Percentiles rank a stretch among this genome's conserved stretches.
These are phyloP conservation scores for Austroboletus novae-zelandiae DNA, from an alignment of 1,284 basidiomycete species.

Conservation along the genomic window DNA sequence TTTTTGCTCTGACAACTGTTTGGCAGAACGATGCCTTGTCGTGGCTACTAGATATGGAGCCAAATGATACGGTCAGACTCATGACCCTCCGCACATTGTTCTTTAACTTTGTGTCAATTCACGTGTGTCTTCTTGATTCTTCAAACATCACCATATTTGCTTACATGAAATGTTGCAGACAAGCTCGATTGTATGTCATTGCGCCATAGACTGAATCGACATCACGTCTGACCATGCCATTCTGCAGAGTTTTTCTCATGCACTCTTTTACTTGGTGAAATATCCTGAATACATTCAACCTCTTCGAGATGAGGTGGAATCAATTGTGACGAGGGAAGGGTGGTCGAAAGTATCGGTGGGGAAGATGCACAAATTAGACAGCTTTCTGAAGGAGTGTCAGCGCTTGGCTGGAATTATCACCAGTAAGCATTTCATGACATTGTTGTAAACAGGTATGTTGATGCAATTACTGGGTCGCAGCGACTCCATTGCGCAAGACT, in stretches of 20 bases:
- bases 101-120: slow-evolving; percentile 40
- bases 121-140: slow-evolving; percentile 13
- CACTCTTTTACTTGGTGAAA: too few species aligned
- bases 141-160: neutral
- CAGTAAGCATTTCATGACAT: slow-evolving; percentile 19
- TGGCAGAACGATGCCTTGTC: too few species aligned
- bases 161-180: slow-evolving; percentile 2
- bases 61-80: slow-evolving; percentile 9
- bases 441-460: neutral
- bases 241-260: slow-evolving; percentile 34
- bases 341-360: too few species aligned
- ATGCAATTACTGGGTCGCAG: neutral
- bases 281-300: too few species aligned
- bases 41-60: neutral
- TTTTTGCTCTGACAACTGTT: neutral
- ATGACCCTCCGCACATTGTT: slow-evolving; percentile 33
- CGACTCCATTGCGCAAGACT: too few species aligned
- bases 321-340: too few species aligned
- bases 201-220: neutral
- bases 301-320: too few species aligned
- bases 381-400: slow-evolving; percentile 43
- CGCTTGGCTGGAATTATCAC: slow-evolving; percentile 29
- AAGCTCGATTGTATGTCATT: too few species aligned
- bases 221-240: neutral
- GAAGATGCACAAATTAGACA: slow-evolving; percentile 44